These are phyloP conservation scores for Secale cereale DNA, from an alignment of 176 grass and related monocot genomes.

Conservation along the genomic window DNA sequence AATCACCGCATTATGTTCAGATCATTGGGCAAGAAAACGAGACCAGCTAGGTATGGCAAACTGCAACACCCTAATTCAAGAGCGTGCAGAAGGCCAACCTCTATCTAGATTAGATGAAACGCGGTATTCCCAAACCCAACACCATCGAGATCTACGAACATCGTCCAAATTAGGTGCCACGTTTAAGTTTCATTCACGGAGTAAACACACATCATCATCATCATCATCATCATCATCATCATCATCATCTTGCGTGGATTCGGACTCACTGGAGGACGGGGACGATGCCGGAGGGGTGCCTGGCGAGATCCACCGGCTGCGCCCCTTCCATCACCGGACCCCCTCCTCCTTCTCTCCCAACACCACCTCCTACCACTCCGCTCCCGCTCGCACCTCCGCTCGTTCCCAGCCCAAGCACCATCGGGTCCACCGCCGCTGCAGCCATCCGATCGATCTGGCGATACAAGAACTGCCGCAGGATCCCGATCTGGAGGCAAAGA, in stretches of 20 bases:
- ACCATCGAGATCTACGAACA: not conserved
- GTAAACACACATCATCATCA: not conserved
- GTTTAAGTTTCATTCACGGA: not conserved
- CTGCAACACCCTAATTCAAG: not conserved
- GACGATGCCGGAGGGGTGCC: slow-evolving; percentile 55
- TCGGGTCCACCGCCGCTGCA: slow-evolving; percentile 17
- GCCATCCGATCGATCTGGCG: slow-evolving; percentile 18
- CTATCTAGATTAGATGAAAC: not conserved
- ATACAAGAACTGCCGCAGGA: not conserved
- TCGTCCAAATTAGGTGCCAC: not conserved
- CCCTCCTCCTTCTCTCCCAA: not conserved
- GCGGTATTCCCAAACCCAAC: not conserved
- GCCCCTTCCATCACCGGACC: slow-evolving; percentile 5
- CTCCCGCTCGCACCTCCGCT: not conserved
- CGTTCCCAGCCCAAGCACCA: slow-evolving; percentile 12
- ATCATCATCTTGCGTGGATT: not conserved
- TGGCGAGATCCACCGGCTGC: slow-evolving; percentile 23
- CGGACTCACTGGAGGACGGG: slow-evolving; percentile 73
- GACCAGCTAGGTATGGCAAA: not conserved
- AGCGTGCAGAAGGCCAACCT: not conserved
- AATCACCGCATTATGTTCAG: not conserved
- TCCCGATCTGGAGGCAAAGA: not conserved
- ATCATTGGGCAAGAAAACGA: not conserved
- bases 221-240: not conserved
- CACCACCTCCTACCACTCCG: not conserved